phyloP scores from a whole-genome alignment of 371 early-diverging fungal species.

The Umbelopsis sp. region DNA sequence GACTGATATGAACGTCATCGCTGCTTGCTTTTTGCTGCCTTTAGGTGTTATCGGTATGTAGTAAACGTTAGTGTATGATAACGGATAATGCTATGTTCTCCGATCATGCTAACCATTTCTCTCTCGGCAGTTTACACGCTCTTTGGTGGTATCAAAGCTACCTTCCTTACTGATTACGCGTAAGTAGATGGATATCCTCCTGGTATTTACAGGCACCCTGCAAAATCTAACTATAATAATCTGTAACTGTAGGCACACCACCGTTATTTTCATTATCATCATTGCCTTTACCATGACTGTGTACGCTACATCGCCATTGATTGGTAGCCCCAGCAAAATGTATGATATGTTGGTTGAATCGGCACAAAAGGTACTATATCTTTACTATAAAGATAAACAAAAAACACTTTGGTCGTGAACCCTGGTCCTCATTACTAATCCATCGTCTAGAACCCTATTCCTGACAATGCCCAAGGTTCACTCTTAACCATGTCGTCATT shows the following conservation, averaged over 20 bases:
- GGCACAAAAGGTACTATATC: conserved; percentile 21
- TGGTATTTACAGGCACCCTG: neutral
- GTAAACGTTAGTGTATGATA: neutral
- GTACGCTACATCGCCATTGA: conserved; percentile 58
- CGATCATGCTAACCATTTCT: too few relatives aligned
- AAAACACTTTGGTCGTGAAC: neutral
- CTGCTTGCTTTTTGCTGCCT: conserved; percentile 69
- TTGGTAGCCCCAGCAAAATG: conserved; percentile 69
- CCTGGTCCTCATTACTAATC: too few relatives aligned
- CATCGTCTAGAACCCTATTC: conserved; percentile 44
- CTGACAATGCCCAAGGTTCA: conserved; percentile 62
- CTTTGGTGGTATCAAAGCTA: conserved; percentile 74
- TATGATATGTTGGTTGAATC: conserved; percentile 62
- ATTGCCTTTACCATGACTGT: conserved; percentile 69
- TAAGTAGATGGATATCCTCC: conserved; percentile 16
- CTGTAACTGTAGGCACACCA: conserved; percentile 53
- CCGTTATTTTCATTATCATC: conserved; percentile 68
- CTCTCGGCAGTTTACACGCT: conserved; percentile 51
- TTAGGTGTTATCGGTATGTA: conserved; percentile 58
- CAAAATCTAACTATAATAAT: neutral
- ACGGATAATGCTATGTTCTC: too few relatives aligned
- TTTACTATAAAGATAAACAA: neutral
- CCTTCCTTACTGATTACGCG: conserved; percentile 72
- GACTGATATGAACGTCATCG: conserved; percentile 70
- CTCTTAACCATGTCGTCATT: conserved; percentile 70